A percentile compares a stretch with the other conserved stretches of the same genome.
phyloP scores from a whole-genome alignment of 768 basidiomycete species.

The Phanerochaete carnosa region DNA sequence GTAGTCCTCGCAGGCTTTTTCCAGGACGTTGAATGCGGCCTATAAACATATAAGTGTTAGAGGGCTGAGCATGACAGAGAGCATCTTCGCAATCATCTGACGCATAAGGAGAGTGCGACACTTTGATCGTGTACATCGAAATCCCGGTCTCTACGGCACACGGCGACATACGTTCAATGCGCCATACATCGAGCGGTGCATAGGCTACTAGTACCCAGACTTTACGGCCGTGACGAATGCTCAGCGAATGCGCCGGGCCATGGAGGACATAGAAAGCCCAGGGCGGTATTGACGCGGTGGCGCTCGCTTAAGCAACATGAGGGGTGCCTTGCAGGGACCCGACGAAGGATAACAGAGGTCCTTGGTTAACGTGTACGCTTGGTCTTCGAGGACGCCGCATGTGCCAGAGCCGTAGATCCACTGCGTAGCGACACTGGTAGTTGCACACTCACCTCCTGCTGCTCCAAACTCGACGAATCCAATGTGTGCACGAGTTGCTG shows the following conservation, averaged over 20 bases:
- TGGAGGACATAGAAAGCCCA: background rate
- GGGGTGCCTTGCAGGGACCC: background rate
- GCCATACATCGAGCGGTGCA: background rate
- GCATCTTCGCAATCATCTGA: background rate
- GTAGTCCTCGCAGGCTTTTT: slow-evolving; percentile 96
- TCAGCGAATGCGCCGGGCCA: background rate
- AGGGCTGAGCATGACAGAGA: background rate
- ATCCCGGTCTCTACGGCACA: background rate
- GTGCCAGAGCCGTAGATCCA: background rate
- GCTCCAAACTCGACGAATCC: slow-evolving; percentile 68
- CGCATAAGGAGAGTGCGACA: background rate
- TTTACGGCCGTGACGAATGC: background rate
- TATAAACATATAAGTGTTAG: slow-evolving; percentile 25
- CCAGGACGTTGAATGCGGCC: slow-evolving; percentile 92
- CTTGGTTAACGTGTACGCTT: background rate
- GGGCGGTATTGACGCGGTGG: background rate
- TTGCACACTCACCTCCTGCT: slow-evolving; percentile 72
- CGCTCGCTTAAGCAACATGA: background rate
- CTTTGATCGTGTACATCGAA: background rate
- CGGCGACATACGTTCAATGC: background rate
- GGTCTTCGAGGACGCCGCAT: background rate
- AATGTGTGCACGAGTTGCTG: slow-evolving; percentile 78
- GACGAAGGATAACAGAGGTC: background rate
- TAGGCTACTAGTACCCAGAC: background rate
- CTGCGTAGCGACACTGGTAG: background rate